Conservation (phyloP, 2,329 filamentous ascomycete species). For the Didymella arachidicola region DNA sequence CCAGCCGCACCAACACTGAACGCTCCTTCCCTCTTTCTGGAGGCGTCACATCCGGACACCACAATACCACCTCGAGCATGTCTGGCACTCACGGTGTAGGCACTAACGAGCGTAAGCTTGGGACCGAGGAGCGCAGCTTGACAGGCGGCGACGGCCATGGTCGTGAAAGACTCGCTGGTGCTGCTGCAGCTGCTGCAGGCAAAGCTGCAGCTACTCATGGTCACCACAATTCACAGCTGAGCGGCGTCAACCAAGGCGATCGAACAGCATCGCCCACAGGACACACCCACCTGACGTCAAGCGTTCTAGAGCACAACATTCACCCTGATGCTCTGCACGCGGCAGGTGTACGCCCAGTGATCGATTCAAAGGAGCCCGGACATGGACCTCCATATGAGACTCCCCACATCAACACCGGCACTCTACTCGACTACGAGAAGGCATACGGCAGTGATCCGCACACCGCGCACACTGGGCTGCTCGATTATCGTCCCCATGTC, state of each 20-base stretch:
- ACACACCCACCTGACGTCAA: conserved; percentile 13
- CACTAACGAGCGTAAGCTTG: conserved; percentile 23
- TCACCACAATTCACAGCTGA: background rate
- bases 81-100: background rate
- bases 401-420: conserved; percentile 16
- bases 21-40: conserved; percentile 50
- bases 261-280: conserved; percentile 11
- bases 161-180: conserved; percentile 41
- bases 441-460: conserved; percentile 18
- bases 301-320: conserved; percentile 17
- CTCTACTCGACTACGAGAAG: conserved; percentile 19
- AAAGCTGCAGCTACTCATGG: conserved; percentile 8
- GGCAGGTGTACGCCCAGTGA: conserved; percentile 11
- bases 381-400: conserved; percentile 16
- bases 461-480: conserved; percentile 14
- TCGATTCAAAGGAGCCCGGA: conserved; percentile 1
- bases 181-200: conserved; percentile 31
- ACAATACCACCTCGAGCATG: conserved; percentile 1
- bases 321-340: conserved; percentile 20
- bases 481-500: conserved; percentile 30
- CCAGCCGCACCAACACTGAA: conserved; percentile 34
- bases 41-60: conserved; percentile 32
- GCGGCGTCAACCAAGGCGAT: background rate
- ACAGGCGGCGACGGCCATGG: conserved; percentile 29
- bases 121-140: conserved; percentile 32